Base-by-base conservation (phyloP, 2,329 filamentous ascomycete genomes). In the Botrytis squamosa region DNA sequence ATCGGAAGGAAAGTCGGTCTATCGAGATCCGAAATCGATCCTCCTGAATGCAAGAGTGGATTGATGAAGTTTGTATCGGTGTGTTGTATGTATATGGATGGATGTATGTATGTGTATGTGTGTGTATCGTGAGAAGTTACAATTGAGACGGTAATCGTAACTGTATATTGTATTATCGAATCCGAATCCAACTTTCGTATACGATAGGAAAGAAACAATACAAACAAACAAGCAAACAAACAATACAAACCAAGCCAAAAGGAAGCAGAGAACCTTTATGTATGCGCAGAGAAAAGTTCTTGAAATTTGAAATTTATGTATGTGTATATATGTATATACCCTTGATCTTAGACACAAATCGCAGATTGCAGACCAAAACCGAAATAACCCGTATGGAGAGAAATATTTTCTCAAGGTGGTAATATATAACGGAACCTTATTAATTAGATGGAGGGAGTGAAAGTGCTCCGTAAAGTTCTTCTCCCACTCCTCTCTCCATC, bases 171-270 rank as follows among this genome's bases (percentile, higher is more conserved):
- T 65, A 64, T 46, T 67, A 29, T 9, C 6, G 14, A 25, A 52
- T 29, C 14, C 38, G 38, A 20, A 6, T 52, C 29, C 25, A 40
- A 40, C 22, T 38, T 67, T 3, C 60, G 65, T 67, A 1, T 67
- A 22, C 25, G 33, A 40, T 67, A 67, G 46, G 46, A 52, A 67
- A 55, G 46, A 57, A 68, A 68, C n/a, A 52, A n/a, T 14, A 29
- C 2, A 12, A 18, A 67, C 1, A 5, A n/a, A 55, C 52, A 14
- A 55, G 8, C 25, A 44, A 18, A 44, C 4, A 5, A 8, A 8
- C 4, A 3, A 42, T 16, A 55, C 52, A 8, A 29, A 29, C 25
- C 52, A 14, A 44, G 42, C 14, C 42, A 18, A 18, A 18, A 29
- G 18, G 52, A 57, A 4, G n/a, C 52, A n/a, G 52, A 57, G 52